Base-by-base conservation (phyloP, 2,329 filamentous ascomycete species). In the Aspergillus persii region DNA sequence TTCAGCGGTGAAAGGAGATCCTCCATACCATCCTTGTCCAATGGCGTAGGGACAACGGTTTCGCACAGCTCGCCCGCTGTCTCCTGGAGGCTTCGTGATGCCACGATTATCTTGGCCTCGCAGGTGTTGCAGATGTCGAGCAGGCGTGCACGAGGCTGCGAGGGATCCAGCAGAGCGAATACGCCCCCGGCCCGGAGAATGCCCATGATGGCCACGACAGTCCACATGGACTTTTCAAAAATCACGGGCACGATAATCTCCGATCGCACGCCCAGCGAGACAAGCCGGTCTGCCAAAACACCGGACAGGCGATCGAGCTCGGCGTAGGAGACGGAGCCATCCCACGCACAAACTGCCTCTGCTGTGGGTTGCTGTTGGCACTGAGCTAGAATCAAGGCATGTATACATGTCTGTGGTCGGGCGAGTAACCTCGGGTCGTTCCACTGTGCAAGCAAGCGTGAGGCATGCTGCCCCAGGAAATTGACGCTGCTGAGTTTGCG, bases 171-270 rank as follows among this genome's bases (percentile, higher is more conserved):
- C 12, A 31, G 29, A 33, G 15, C 53, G 9, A 27, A 54, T 5
- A 49, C 33, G 3, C 49, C 58, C 2, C 58, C 53, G 18, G 58
- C 53, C 26, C 53, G 56, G 15, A 60, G 41, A n/a, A 60, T 48
- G 2, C 33, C 53, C 7, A 60, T 6, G 31, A 56, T 52, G 12
- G 44, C 47, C 3, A 60, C 54, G 2, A 36, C 23, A 3, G 53
- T 56, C 58, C 58, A 60, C 33, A 15, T 48, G 5, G 53, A 50
- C 47, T 60, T 60, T 41, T 56, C 53, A 9, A 56, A 30, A 15
- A 30, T 49, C 29, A 53, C 23, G 15, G 54, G 27, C 6, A 60
- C 49, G 2, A 53, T 23, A 8, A 8, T 31, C 3, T 50, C 50
- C 4, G 15, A 8, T 9, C 41, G 15, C 26, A 56, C 33, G 6